phyloP scores from a whole-genome alignment of 495 filamentous ascomycete genomes.

The Hypoxylon lienhwacheense region DNA sequence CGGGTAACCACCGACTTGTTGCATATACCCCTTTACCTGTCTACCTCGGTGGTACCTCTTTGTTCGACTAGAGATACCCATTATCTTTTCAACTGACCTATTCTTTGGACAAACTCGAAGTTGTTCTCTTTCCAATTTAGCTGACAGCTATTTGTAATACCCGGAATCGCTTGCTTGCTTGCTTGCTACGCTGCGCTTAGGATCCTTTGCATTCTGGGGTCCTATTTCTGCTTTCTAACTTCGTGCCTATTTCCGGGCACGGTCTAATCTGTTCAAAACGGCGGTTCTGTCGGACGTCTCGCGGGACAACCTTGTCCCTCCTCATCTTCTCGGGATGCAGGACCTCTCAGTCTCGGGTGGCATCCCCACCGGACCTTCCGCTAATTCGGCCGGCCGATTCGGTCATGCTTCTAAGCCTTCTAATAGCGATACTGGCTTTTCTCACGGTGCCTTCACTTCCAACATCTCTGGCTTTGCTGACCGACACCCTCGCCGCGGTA shows the following conservation, averaged over 20 bases:
- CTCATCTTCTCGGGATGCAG: constrained; percentile 87
- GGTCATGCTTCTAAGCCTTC: constrained; percentile 72
- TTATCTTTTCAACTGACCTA: constrained; percentile 33
- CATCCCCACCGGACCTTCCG: constrained; percentile 56
- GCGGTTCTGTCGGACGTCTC: constrained; percentile 66
- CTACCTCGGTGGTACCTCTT: constrained; percentile 32
- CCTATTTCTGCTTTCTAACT: constrained; percentile 38
- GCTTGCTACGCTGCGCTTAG: constrained; percentile 31
- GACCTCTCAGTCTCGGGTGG: constrained; percentile 62
- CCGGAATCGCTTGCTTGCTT: constrained; percentile 33
- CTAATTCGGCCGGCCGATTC: constrained; percentile 59
- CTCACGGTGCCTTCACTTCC: constrained; percentile 83
- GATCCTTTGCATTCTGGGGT: constrained; percentile 31
- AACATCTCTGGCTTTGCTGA: constrained; percentile 81
- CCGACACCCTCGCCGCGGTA: constrained; percentile 75
- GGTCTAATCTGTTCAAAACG: constrained; percentile 66
- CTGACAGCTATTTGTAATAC: constrained; percentile 38
- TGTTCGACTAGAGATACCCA: constrained; percentile 36
- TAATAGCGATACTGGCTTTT: constrained; percentile 83
- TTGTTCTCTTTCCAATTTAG: constrained; percentile 30
- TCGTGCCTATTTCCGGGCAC: constrained; percentile 57
- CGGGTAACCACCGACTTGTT: constrained; percentile 27
- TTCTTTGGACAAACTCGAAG: constrained; percentile 32
- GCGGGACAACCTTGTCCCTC: constrained; percentile 75
- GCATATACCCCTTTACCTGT: constrained; percentile 38